Evolutionary conservation across 192 early-diverging fungal species (phyloP).

Genomic region (Backusella australiensis): DNA sequence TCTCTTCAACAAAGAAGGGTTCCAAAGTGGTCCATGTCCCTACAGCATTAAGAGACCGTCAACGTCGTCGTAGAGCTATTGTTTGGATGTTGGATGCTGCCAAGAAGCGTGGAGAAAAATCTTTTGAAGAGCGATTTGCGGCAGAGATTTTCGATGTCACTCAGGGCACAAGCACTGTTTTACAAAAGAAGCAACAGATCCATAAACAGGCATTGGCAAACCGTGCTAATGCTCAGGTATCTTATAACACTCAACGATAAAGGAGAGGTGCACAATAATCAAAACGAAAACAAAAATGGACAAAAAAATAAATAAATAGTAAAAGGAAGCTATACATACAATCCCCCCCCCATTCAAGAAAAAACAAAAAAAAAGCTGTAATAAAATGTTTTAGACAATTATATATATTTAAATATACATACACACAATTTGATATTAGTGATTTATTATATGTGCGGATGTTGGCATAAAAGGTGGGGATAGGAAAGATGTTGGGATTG

Average conservation of each 20-base stretch:
- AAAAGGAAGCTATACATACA: not conserved
- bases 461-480: not conserved
- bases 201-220: conserved; percentile 85
- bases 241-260: conserved; percentile 29
- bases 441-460: not conserved
- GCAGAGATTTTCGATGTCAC: conserved; percentile 80
- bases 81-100: conserved; percentile 85
- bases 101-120: conserved; percentile 57
- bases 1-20: conserved; percentile 71
- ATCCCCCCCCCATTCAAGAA: not conserved
- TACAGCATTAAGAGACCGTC: conserved; percentile 71
- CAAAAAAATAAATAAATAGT: not conserved
- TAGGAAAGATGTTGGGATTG: not conserved
- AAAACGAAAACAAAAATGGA: not conserved
- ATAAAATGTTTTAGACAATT: conserved; percentile 4
- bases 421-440: not conserved
- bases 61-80: conserved; percentile 74
- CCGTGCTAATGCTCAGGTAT: conserved; percentile 61
- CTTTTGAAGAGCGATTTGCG: conserved; percentile 69
- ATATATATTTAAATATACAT: not conserved
- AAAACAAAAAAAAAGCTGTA: not conserved
- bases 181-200: conserved; percentile 72
- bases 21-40: conserved; percentile 82
- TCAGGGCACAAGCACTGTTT: conserved; percentile 62
- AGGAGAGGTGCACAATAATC: not conserved